phyloP scores from a whole-genome alignment of 2,329 filamentous ascomycete genomes.

The Orbilia brochopaga region DNA sequence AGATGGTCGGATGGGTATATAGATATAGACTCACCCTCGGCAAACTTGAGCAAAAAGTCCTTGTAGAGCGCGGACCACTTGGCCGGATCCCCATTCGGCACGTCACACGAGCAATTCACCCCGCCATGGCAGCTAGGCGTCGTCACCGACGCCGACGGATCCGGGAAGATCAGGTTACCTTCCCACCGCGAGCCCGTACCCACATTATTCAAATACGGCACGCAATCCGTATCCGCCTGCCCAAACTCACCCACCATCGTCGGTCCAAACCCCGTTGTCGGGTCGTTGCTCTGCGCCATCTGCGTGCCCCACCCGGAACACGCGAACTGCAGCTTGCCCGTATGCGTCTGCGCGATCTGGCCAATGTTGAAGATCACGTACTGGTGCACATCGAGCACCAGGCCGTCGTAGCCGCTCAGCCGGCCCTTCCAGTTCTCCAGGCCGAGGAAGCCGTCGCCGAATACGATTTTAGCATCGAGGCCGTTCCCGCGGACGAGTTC shows the following conservation, averaged over 20 bases:
- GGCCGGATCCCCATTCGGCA: conserved; percentile 75
- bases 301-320: conserved; percentile 87
- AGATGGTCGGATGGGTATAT: too few species aligned
- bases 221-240: conserved; percentile 95
- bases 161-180: conserved; percentile 77
- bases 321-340: conserved; percentile 82
- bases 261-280: conserved; percentile 80
- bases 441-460: conserved; percentile 94
- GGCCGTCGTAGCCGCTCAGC: conserved; percentile 71
- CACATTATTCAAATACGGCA: conserved; percentile 80
- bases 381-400: conserved; percentile 95
- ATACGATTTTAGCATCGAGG: conserved; percentile 72
- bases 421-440: conserved; percentile 87
- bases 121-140: conserved; percentile 75
- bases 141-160: conserved; percentile 67
- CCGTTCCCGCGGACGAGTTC: conserved; percentile 77
- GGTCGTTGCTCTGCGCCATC: conserved; percentile 73
- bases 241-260: conserved; percentile 97
- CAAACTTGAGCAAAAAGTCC: conserved; percentile 83
- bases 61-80: conserved; percentile 78
- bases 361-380: conserved; percentile 97
- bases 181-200: conserved; percentile 88
- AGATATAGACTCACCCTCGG: conserved; percentile 63
- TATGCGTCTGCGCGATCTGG: conserved; percentile 81
- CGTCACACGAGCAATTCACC: conserved; percentile 71